Evolutionary conservation across 257 asterid genomes (phyloP), one percentile per base, ranked within the genome.

Genomic region (Rubia yunnanensis): DNA sequence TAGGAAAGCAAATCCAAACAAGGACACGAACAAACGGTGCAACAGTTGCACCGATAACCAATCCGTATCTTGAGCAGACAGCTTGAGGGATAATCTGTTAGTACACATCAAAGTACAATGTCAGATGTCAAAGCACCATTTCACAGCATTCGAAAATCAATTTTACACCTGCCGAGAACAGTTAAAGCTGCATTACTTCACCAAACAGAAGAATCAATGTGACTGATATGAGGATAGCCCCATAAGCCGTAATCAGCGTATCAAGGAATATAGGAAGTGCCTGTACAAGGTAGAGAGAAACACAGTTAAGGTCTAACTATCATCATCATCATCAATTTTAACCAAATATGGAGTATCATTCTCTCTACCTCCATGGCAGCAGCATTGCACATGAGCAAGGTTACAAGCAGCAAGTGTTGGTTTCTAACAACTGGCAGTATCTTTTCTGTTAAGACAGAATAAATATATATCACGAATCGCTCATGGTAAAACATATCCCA

Each of bases 211-310:
- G 95, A 73, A 94, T 90, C 73, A 94, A 77, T 9, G 99, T 90
- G 76, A 94, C 99, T 10, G 99, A 90, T 64, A 94, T 82, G 67
- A 94, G 84, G 70, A 94, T 86, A 60, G 99, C 99, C 26, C 92
- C 99, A 95, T 84, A 85, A 61, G 96, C 96, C n/a, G 86, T 20
- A 34, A 83, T 61, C 14, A 94, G 83, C 63, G 84, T 38, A 65
- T 94, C 97, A 1, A 90, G 96, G 74, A 94, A 90, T 61, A 94
- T 84, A 63, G 99, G 99, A 76, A 94, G 97, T 71, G 99, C 81
- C 99, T 90, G 89, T 65, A 83, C 68, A 56, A 54, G 27, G 49
- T 39, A 66, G 61, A 67, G 3, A n/a, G 22, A 70, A 46, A 20
- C 54, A 28, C 63, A 32, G 4, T 18, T 18, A 31, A 49, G 28